Base-by-base conservation (phyloP, 2,329 filamentous ascomycete genomes). In the Fusarium dimerum region DNA sequence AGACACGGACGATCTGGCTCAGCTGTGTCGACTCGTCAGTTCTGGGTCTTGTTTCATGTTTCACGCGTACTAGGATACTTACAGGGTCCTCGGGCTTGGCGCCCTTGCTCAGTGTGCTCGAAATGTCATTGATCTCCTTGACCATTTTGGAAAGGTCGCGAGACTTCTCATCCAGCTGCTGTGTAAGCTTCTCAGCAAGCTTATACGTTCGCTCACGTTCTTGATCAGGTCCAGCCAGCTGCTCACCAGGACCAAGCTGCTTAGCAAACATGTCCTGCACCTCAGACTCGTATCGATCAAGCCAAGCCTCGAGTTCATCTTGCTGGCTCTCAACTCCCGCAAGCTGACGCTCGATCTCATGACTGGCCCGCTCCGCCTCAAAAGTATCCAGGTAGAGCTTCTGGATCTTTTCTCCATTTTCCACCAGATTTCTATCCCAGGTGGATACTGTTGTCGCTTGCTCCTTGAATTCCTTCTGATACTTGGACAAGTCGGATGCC, bases 171-270 rank as follows among this genome's bases (percentile, higher is more conserved):
- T 96, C 92, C 59, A 99, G 79, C 60, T 90, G 86, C 68, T 96
- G 90, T 11, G 91, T 91, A 59, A 97, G 81, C 72, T 91, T 94
- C 79, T 99, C 94, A 2, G 94, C 94, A 47, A 95, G 78, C 80
- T 96, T 95, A 77, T 97, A 97, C 60, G 93, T 97, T 70, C 89
- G 84, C 79, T 99, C 94, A 44, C 94, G 86, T 76, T 99, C 94
- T 73, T 95, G 91, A 68, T 99, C 95, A 4, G 93, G 92, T 8
- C 93, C 94, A 53, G 90, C 84, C 36, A 95, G 78, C 48, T 87
- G 84, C 65, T 93, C 90, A 45, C 84, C 83, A 40, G 82, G 82
- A n/a, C 88, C 88, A 57, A 90, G 81, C 70, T 92, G 87, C 68
- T 89, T 87, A 51, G 83, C 80, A 69, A 96, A 89, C 79, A 99